A percentile compares a stretch with the other conserved stretches of the same genome.
These are phyloP conservation scores for Hanseniaspora meyeri DNA, from an alignment of 805 yeast species.

Conservation along the genomic window DNA sequence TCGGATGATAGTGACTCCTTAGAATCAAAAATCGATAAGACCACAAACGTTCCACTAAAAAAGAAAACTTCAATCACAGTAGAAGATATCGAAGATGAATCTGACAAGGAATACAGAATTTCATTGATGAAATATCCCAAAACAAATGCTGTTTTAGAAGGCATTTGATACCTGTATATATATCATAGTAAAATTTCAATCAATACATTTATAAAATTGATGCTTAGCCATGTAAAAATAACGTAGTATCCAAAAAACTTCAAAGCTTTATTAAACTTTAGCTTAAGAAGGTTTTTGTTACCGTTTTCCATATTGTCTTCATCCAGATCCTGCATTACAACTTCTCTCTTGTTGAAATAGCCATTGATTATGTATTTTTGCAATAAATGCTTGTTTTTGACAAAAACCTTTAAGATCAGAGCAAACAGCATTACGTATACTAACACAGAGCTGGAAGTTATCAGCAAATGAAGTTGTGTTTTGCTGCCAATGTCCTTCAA, in stretches of 20 bases:
- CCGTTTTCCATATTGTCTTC: neutral
- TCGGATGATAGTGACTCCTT: neutral
- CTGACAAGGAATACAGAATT: slow-evolving; percentile 21
- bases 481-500: slow-evolving; percentile 15
- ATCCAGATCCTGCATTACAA: neutral
- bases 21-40: neutral
- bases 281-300: neutral
- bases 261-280: neutral
- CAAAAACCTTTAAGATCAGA: neutral
- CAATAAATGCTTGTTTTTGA: neutral
- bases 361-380: neutral
- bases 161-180: slow-evolving; percentile 15
- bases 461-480: slow-evolving; percentile 20
- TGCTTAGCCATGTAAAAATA: slow-evolving; percentile 4
- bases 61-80: slow-evolving; percentile 18
- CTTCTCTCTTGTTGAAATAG: neutral
- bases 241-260: neutral
- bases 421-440: neutral
- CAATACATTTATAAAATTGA: slow-evolving; percentile 21
- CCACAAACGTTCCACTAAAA: neutral
- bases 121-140: slow-evolving; percentile 21
- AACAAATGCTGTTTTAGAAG: slow-evolving; percentile 24
- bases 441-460: slow-evolving; percentile 21
- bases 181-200: slow-evolving; percentile 17
- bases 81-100: slow-evolving; percentile 29